Evolutionary conservation across 2,329 filamentous ascomycete genomes (phyloP).

Genomic region (Trichophyton equinum): DNA sequence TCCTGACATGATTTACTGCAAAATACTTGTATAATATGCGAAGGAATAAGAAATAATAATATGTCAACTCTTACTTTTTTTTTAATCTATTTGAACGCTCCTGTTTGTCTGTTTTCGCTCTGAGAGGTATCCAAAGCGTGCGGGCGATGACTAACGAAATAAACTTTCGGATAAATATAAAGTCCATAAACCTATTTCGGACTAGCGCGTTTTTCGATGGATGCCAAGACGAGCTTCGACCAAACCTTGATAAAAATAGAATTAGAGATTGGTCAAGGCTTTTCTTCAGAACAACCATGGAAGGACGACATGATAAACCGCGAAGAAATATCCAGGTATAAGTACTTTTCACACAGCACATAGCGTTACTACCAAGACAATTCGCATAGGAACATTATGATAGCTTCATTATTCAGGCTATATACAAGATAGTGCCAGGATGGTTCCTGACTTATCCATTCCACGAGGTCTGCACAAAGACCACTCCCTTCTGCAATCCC

Average conservation of each 20-base stretch:
- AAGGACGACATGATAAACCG: neutral
- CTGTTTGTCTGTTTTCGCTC: neutral
- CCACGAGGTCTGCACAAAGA: neutral
- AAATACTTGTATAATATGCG: neutral
- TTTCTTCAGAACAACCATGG: neutral
- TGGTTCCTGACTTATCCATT: neutral
- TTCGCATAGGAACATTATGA: neutral
- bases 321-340: too few species aligned
- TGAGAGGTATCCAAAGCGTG: neutral
- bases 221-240: neutral
- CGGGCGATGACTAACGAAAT: neutral
- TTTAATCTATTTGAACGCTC: neutral
- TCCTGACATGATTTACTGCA: neutral
- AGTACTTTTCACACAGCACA: neutral
- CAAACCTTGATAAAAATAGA: constrained; percentile 1
- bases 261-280: neutral
- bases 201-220: neutral
- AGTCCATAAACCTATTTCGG: neutral
- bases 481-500: neutral
- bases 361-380: neutral
- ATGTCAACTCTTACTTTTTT: neutral
- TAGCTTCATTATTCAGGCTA: neutral
- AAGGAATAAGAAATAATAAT: neutral
- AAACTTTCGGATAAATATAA: neutral
- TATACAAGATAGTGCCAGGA: neutral